Percentiles rank a stretch among this genome's conserved stretches.
These are phyloP conservation scores for Theobroma cacao DNA, from an alignment of 345 rosid genomes.

Conservation along the genomic window DNA sequence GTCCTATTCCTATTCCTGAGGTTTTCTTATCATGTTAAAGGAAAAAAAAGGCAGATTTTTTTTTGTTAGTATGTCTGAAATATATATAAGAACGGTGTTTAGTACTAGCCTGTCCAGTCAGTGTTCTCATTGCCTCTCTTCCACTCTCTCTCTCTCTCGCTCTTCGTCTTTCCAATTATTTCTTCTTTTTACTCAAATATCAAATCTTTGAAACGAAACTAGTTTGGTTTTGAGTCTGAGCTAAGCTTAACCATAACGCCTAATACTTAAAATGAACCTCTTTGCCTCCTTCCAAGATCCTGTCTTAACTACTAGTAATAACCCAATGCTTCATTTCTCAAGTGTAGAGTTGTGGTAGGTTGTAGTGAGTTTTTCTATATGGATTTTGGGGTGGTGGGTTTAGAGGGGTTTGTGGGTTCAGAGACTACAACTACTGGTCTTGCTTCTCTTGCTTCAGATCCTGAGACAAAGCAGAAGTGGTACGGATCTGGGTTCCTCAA, in stretches of 20 bases:
- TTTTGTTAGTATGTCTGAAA: constrained; percentile 14
- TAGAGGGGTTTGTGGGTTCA: constrained; percentile 48
- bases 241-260: neutral
- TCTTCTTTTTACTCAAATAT: constrained; percentile 15
- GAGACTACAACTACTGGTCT: constrained; percentile 25
- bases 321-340: constrained; percentile 15
- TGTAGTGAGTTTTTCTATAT: constrained; percentile 22
- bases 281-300: constrained; percentile 6
- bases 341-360: constrained; percentile 19
- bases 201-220: constrained; percentile 4
- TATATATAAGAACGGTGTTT: constrained; percentile 14
- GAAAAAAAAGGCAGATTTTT: neutral
- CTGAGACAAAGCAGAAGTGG: constrained; percentile 46
- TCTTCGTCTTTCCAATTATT: constrained; percentile 42
- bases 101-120: constrained; percentile 19
- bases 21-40: neutral
- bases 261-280: constrained; percentile 10
- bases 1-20: neutral
- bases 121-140: constrained; percentile 5
- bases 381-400: constrained; percentile 55
- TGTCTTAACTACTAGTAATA: constrained; percentile 7
- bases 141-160: constrained; percentile 19
- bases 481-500: constrained; percentile 63
- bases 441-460: constrained; percentile 43
- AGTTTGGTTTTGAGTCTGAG: constrained; percentile 24